Percentiles rank a stretch among this genome's conserved stretches.
These are phyloP conservation scores for Ganoderma sinense DNA, from an alignment of 1,284 basidiomycete genomes.

Conservation along the genomic window DNA sequence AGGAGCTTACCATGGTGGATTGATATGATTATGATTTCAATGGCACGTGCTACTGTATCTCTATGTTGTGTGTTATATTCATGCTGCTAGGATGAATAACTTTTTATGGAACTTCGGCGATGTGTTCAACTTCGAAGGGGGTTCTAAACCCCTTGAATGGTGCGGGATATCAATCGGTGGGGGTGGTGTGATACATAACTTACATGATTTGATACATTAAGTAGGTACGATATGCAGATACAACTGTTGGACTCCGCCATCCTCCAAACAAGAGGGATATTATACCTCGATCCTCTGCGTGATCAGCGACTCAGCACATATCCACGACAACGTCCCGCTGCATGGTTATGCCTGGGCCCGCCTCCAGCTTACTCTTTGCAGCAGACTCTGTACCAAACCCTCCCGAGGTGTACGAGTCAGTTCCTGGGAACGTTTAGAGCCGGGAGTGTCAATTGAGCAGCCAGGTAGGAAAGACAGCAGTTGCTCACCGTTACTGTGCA, in stretches of 20 bases:
- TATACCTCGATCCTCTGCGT: not conserved
- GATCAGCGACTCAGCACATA: not conserved
- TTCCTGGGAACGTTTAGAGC: not conserved
- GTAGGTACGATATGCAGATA: not conserved
- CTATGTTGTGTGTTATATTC: not conserved
- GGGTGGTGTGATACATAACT: not conserved
- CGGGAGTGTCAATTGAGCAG: not conserved
- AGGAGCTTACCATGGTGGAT: slow-evolving; percentile 29
- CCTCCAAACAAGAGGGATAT: not conserved
- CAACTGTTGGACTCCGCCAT: not conserved
- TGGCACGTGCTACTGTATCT: not conserved
- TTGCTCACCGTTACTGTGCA: not conserved
- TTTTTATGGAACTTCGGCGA: not conserved
- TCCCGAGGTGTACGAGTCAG: not conserved
- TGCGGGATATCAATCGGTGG: not conserved
- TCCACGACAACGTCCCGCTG: not conserved
- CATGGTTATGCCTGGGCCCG: not conserved
- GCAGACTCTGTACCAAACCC: not conserved
- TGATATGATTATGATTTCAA: slow-evolving; percentile 9
- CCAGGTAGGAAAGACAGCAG: not conserved
- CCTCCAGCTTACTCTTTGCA: not conserved
- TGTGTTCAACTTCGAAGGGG: not conserved
- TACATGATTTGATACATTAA: not conserved
- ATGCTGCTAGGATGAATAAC: not conserved
- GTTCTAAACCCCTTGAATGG: too few species aligned